These are phyloP conservation scores for Kwoniella shivajii DNA, from an alignment of 1,284 basidiomycete species.

Conservation along the genomic window DNA sequence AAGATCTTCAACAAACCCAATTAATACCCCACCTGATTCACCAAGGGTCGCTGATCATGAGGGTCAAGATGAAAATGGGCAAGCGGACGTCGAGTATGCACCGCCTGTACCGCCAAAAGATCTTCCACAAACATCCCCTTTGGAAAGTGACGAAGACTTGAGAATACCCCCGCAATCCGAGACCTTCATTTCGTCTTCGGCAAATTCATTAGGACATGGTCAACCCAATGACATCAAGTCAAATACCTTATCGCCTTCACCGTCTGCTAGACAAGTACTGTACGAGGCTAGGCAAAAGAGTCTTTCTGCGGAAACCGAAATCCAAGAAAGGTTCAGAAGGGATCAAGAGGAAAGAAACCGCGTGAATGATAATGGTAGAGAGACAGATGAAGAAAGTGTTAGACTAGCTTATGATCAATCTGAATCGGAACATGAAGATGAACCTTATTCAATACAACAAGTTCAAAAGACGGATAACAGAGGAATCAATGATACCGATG, in stretches of 20 bases:
- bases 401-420: constrained; percentile 22
- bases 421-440: constrained; percentile 6
- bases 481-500: not conserved
- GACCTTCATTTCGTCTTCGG: not conserved
- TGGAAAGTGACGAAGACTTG: not conserved
- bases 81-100: constrained; percentile 8
- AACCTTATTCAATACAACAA: no score
- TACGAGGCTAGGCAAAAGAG: constrained; percentile 27
- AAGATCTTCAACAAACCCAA: constrained; percentile 6
- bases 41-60: constrained; percentile 12
- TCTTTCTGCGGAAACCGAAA: constrained; percentile 30
- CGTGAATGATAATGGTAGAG: not conserved
- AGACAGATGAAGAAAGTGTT: constrained; percentile 18
- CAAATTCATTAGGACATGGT: constrained; percentile 9
- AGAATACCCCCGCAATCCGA: not conserved
- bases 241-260: constrained; percentile 19
- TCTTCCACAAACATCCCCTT: not conserved
- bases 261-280: constrained; percentile 31
- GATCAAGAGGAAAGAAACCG: constrained; percentile 13
- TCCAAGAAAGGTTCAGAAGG: constrained; percentile 37
- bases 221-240: not conserved
- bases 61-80: not conserved
- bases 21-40: constrained; percentile 12
- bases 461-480: not conserved
- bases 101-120: constrained; percentile 32